Percentiles rank a stretch among this genome's conserved stretches.
These are phyloP conservation scores for Mortierella sp. DNA, from an alignment of 371 early-diverging fungal genomes.

Conservation along the genomic window DNA sequence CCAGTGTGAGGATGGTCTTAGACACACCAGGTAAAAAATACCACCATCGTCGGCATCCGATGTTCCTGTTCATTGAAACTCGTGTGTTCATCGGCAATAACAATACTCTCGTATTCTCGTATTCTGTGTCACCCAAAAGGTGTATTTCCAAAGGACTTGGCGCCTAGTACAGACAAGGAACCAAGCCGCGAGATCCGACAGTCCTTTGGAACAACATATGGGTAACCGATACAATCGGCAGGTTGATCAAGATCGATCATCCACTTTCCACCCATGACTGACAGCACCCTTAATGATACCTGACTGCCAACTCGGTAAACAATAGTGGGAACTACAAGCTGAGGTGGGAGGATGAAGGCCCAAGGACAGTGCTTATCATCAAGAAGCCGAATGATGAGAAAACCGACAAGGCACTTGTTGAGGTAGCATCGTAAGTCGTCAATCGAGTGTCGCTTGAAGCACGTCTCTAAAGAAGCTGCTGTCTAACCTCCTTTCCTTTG, in stretches of 20 bases:
- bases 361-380: conserved; percentile 79
- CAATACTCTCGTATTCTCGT: neutral
- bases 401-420: conserved; percentile 73
- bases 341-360: conserved; percentile 69
- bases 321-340: conserved; percentile 65
- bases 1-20: conserved; percentile 40
- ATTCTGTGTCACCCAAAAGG: conserved; percentile 3
- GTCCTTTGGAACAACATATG: conserved; percentile 69
- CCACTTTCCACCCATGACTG: no score
- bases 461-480: neutral
- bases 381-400: conserved; percentile 79
- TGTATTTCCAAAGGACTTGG: conserved; percentile 37
- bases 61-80: neutral
- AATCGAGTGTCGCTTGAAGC: no score
- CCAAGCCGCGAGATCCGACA: conserved; percentile 61
- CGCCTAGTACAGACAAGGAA: conserved; percentile 17
- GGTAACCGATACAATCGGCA: conserved; percentile 47
- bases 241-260: neutral
- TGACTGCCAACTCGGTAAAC: neutral
- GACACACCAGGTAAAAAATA: conserved; percentile 42
- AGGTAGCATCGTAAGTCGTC: conserved; percentile 66
- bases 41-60: neutral
- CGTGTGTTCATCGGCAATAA: no score
- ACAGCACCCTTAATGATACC: no score
- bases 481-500: neutral